Conservation (phyloP, 1,139 yeast species). For the Debaryomyces sp. region DNA sequence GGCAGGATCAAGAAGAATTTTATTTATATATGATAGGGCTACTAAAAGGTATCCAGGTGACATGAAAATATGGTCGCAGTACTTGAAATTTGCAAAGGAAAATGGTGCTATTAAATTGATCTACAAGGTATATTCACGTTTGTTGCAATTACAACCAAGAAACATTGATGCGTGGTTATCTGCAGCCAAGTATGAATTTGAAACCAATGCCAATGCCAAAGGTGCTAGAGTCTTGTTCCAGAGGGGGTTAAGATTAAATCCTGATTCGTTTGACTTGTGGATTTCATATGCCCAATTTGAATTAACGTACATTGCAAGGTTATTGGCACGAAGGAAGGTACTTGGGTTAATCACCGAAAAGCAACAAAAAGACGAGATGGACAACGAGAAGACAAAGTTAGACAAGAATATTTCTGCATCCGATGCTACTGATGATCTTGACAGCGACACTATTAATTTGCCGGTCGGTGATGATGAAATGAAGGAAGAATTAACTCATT, state of each 20-base stretch:
- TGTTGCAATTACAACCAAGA: constrained; percentile 88
- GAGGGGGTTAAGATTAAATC: constrained; percentile 80
- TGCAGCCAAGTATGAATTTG: constrained; percentile 94
- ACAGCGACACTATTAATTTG: constrained; percentile 46
- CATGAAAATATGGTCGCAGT: constrained; percentile 74
- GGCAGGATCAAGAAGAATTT: constrained; percentile 82
- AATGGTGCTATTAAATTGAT: constrained; percentile 77
- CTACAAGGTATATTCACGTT: constrained; percentile 77
- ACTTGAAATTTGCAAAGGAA: constrained; percentile 71
- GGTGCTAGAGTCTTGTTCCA: constrained; percentile 89
- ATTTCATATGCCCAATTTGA: constrained; percentile 85
- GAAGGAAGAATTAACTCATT: constrained; percentile 63
- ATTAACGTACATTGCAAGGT: constrained; percentile 78
- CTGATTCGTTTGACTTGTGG: constrained; percentile 77
- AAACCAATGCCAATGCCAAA: constrained; percentile 82
- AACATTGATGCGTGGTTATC: constrained; percentile 90
- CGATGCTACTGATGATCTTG: constrained; percentile 32
- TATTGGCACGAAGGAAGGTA: constrained; percentile 80
- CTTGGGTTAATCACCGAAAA: constrained; percentile 76
- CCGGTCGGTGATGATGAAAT: constrained; percentile 57
- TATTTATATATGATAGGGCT: constrained; percentile 84
- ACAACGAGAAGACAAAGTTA: constrained; percentile 38
- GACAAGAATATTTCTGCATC: constrained; percentile 27
- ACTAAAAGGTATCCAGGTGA: constrained; percentile 80
- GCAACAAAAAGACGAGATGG: constrained; percentile 60